Percentiles rank a stretch among this genome's conserved stretches.
These are phyloP conservation scores for Pelagophyceae sp. DNA, from an alignment of 352 stramenopile species.

Conservation along the genomic window DNA sequence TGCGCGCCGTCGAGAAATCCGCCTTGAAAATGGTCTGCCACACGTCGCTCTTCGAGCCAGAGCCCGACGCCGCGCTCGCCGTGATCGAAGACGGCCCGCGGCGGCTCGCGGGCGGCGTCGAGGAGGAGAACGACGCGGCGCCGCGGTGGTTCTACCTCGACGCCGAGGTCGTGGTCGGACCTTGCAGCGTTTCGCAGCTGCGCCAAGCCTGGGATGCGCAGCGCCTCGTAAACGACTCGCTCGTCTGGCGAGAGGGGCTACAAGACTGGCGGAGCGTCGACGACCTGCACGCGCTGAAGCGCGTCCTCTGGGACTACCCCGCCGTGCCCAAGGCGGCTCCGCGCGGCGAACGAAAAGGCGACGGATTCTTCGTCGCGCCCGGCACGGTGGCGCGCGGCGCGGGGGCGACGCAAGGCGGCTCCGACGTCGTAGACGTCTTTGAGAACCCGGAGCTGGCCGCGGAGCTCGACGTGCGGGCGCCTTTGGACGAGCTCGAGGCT, in stretches of 20 bases:
- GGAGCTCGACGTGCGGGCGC: not conserved
- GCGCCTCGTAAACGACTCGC: not conserved
- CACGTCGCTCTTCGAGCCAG: too few relatives aligned
- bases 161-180: not conserved
- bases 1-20: not conserved
- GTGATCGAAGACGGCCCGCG: too few relatives aligned
- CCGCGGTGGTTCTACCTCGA: slow-evolving; percentile 16
- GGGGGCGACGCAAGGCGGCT: not conserved
- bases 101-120: too few relatives aligned
- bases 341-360: not conserved
- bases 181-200: not conserved
- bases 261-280: not conserved
- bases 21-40: too few relatives aligned
- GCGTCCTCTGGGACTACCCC: slow-evolving; percentile 12
- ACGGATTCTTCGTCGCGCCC: not conserved
- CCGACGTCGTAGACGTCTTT: not conserved
- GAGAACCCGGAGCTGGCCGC: not conserved
- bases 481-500: not conserved
- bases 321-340: not conserved
- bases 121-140: not conserved
- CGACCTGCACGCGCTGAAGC: slow-evolving; percentile 9
- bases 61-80: too few relatives aligned
- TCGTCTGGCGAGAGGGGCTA: not conserved
- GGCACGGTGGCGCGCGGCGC: not conserved
- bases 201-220: not conserved